Evolutionary conservation across 257 asterid species (phyloP).

Genomic region (Solanum paucissectum): DNA sequence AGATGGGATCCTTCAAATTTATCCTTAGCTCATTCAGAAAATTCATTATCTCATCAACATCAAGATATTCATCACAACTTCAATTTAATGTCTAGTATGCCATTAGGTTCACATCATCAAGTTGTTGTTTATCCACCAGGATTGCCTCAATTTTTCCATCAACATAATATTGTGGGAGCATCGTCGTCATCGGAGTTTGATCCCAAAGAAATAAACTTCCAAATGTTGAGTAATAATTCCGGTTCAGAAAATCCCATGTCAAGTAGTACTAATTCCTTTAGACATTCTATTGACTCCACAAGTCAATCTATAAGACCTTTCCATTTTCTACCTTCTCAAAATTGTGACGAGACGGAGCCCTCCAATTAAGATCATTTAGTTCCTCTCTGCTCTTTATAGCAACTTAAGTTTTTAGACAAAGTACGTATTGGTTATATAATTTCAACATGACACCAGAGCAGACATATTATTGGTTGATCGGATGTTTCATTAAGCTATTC

Average conservation of each 20-base stretch:
- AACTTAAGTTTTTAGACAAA: background rate
- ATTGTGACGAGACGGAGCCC: constrained; percentile 11
- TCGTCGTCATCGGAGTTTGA: constrained; percentile 14
- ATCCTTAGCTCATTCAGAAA: constrained; percentile 40
- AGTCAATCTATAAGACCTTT: constrained; percentile 26
- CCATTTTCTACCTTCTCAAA: constrained; percentile 46
- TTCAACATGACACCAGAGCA: background rate
- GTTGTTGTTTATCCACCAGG: constrained; percentile 48
- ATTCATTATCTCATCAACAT: constrained; percentile 14
- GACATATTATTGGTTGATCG: background rate
- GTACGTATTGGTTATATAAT: background rate
- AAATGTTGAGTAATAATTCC: constrained; percentile 14
- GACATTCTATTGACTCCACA: constrained; percentile 10
- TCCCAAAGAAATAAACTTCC: constrained; percentile 28
- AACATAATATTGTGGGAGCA: constrained; percentile 10
- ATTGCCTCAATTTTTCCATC: constrained; percentile 39
- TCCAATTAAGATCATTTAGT: background rate
- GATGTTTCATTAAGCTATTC: background rate
- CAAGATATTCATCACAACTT: constrained; percentile 47
- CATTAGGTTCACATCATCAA: constrained; percentile 24
- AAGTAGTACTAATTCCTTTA: constrained; percentile 3
- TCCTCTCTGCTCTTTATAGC: background rate
- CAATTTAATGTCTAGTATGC: constrained; percentile 13
- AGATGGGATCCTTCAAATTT: constrained; percentile 68
- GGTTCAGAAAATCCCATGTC: constrained; percentile 16